Evolutionary conservation across 1,139 yeast species (phyloP).

Genomic region (Hyphopichia wangnamkhiaoensis): DNA sequence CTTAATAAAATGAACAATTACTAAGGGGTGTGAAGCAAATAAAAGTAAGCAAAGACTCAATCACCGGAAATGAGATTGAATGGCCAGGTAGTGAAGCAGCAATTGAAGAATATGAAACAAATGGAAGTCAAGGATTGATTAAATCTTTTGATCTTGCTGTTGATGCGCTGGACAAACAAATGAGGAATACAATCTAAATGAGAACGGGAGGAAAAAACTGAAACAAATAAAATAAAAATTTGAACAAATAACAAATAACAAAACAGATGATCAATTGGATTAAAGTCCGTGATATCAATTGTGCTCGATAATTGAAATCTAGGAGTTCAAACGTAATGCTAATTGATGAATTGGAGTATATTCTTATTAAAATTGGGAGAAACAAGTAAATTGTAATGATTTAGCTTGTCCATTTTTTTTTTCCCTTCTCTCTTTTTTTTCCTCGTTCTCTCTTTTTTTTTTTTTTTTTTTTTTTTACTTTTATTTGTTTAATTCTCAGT

Average conservation of each 20-base stretch:
- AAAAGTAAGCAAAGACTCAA: too few species aligned
- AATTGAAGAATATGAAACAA: too few species aligned
- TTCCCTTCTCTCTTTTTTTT: background rate
- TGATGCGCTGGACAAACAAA: background rate
- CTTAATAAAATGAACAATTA: too few species aligned
- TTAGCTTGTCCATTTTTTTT: background rate
- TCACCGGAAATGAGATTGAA: too few species aligned
- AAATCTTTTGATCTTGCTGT: background rate
- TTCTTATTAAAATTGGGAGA: background rate
- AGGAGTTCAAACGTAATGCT: too few species aligned
- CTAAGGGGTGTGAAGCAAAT: too few species aligned
- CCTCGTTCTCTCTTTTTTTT: background rate
- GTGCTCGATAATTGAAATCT: too few species aligned
- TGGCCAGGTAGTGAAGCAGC: too few species aligned
- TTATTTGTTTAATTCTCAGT: background rate
- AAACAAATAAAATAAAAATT: too few species aligned
- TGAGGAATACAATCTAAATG: background rate
- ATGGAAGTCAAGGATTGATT: background rate
- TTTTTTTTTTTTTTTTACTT: background rate
- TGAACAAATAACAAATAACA: too few species aligned
- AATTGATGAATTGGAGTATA: background rate
- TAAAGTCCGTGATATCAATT: too few species aligned
- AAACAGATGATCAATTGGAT: too few species aligned
- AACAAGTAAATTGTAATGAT: background rate
- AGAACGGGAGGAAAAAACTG: background rate